Conservation (phyloP, 305 asterid species). For the Fraxinus latifolia region DNA sequence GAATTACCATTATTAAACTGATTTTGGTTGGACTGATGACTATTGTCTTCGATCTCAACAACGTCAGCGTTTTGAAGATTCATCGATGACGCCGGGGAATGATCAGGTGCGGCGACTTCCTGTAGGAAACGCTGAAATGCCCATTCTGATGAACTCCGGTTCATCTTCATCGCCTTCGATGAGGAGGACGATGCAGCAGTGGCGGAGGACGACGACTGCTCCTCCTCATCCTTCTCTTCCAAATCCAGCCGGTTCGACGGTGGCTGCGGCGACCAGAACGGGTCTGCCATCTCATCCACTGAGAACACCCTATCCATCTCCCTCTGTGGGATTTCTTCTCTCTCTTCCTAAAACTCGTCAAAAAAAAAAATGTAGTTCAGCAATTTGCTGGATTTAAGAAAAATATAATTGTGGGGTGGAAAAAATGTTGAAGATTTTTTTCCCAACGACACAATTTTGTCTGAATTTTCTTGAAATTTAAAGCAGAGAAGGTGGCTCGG, state of each 20-base stretch:
- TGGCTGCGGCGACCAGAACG: slow-evolving; percentile 56
- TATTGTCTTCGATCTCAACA: slow-evolving; percentile 41
- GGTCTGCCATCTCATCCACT: slow-evolving; percentile 54
- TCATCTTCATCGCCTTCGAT: slow-evolving; percentile 58
- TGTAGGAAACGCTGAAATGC: slow-evolving; percentile 76
- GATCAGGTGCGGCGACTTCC: slow-evolving; percentile 53
- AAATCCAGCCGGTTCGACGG: slow-evolving; percentile 30
- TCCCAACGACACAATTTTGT: not conserved
- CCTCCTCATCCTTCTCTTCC: slow-evolving; percentile 29
- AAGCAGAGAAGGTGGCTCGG: not conserved
- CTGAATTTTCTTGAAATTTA: not conserved
- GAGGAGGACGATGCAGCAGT: slow-evolving; percentile 25
- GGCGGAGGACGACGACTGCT: slow-evolving; percentile 40
- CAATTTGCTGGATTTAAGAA: not conserved
- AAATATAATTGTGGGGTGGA: not conserved
- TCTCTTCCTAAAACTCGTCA: slow-evolving; percentile 6
- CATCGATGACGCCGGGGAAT: slow-evolving; percentile 20
- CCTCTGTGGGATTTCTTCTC: slow-evolving; percentile 1
- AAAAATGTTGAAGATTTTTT: not conserved
- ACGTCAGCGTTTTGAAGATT: slow-evolving; percentile 32
- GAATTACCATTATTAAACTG: not conserved
- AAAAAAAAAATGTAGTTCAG: not conserved
- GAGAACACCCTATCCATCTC: slow-evolving; percentile 67
- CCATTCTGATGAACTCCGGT: slow-evolving; percentile 90
- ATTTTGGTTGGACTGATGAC: not conserved